phyloP scores from a whole-genome alignment of 208 protist species.

The Leishmania turanica region DNA sequence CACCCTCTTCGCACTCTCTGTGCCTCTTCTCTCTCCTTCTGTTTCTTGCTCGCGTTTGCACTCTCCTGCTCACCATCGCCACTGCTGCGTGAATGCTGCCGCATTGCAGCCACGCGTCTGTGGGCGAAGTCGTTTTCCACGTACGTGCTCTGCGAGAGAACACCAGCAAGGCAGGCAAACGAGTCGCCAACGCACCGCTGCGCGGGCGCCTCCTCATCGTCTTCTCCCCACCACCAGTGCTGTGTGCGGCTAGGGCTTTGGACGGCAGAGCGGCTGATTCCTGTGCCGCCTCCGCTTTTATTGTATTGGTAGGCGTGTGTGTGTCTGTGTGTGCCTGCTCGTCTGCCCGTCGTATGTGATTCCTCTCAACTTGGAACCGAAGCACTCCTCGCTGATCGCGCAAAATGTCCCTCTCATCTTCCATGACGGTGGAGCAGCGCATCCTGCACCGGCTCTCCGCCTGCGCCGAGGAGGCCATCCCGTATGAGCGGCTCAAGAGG shows the following conservation, averaged over 20 bases:
- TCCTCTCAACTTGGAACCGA: neutral
- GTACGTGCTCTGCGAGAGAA: neutral
- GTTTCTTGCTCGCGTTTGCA: neutral
- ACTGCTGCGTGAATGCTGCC: neutral
- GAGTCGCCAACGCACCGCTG: neutral
- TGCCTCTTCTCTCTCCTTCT: constrained; percentile 3
- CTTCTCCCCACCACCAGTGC: neutral
- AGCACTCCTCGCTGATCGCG: neutral
- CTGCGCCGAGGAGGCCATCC: constrained; percentile 45
- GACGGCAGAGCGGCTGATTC: neutral
- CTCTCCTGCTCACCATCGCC: neutral
- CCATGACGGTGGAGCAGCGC: constrained; percentile 37
- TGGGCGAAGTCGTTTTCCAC: neutral
- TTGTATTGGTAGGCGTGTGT: neutral
- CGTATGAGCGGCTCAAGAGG: constrained; percentile 46
- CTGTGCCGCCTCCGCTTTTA: neutral
- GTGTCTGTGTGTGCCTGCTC: neutral
- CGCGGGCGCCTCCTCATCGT: neutral
- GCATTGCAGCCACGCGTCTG: neutral
- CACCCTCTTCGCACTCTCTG: neutral
- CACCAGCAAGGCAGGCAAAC: neutral
- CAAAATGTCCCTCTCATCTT: constrained; percentile 6
- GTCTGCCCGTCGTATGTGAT: neutral
- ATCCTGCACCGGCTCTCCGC: constrained; percentile 45
- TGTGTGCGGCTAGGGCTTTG: neutral